phyloP scores from a whole-genome alignment of 768 basidiomycete species.

The Serendipita sp. region DNA sequence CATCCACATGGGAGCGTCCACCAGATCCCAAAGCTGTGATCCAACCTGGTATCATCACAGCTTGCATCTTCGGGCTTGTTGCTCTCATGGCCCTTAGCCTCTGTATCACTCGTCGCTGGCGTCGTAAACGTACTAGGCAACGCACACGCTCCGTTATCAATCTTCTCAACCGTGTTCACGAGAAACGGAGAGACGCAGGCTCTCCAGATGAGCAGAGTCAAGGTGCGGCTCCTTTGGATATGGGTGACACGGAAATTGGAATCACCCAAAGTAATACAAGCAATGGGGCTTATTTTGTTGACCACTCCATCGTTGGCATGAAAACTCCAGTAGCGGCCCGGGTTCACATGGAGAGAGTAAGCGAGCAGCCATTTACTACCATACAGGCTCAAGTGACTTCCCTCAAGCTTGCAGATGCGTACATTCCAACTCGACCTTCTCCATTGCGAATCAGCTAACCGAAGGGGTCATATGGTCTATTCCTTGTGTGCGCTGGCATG shows the following conservation, averaged over 20 bases:
- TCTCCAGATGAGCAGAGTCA: too few species aligned
- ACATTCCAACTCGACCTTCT: too few species aligned
- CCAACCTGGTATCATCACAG: slow-evolving; percentile 1
- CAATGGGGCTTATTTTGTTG: neutral
- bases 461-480: too few species aligned
- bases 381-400: too few species aligned
- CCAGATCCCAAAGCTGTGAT: neutral
- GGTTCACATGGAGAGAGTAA: neutral
- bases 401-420: too few species aligned
- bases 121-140: neutral
- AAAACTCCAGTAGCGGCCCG: neutral
- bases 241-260: neutral
- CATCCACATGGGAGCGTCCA: slow-evolving; percentile 2
- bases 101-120: neutral
- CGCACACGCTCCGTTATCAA: neutral
- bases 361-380: neutral
- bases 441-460: too few species aligned
- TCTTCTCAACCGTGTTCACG: neutral
- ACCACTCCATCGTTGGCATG: neutral
- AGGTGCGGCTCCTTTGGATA: too few species aligned
- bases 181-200: neutral
- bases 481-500: too few species aligned
- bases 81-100: neutral
- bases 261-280: neutral
- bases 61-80: neutral